Evolutionary conservation across 2,329 filamentous ascomycete genomes (phyloP).

Genomic region (Sphaerulina vaccinii): DNA sequence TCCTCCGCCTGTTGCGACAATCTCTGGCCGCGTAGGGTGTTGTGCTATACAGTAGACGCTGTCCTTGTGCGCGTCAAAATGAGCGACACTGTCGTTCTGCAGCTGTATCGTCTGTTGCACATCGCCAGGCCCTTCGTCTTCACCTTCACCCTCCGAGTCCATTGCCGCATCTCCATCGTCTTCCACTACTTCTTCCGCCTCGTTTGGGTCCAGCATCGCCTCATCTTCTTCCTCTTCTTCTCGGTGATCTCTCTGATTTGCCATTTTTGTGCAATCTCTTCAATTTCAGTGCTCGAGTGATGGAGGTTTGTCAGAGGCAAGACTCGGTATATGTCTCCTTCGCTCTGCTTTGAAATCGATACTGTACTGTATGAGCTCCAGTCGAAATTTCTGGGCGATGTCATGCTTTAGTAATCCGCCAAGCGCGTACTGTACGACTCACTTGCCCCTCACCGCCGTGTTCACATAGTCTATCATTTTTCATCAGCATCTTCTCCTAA

Average conservation of each 20-base stretch:
- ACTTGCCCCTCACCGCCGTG: no score
- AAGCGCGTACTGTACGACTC: neutral
- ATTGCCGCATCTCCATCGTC: conserved; percentile 70
- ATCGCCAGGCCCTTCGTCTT: conserved; percentile 43
- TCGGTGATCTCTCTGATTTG: conserved; percentile 3
- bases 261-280: neutral
- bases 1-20: conserved; percentile 84
- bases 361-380: no score
- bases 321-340: neutral
- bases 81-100: conserved; percentile 88
- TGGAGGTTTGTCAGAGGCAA: neutral
- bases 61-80: conserved; percentile 88
- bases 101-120: conserved; percentile 68
- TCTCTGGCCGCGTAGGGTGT: conserved; percentile 73
- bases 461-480: no score
- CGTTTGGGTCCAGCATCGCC: conserved; percentile 72
- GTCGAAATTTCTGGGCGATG: neutral
- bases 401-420: neutral
- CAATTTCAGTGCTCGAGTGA: neutral
- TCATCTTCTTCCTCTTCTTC: conserved; percentile 60
- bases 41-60: conserved; percentile 94
- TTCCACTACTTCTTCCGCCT: conserved; percentile 71
- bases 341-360: neutral
- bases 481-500: no score
- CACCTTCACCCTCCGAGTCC: conserved; percentile 68